Evolutionary conservation across 2,329 filamentous ascomycete genomes (phyloP), one percentile per base, ranked within the genome.

Genomic region (Alternaria infectoria): DNA sequence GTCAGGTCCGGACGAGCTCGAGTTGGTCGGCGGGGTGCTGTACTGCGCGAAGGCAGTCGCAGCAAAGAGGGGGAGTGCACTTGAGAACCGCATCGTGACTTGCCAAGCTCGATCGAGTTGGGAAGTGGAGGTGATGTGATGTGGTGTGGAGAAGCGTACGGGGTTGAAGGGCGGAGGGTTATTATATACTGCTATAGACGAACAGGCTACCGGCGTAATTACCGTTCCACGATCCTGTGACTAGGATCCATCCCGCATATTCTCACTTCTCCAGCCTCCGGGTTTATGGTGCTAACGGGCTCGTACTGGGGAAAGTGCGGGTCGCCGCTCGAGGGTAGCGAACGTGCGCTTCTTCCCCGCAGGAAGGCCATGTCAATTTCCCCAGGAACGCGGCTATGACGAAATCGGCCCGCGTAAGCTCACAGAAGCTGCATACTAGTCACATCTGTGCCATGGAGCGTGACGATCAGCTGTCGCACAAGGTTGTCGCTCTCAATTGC

Each of bases 1-100:
- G 59, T 80, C 75, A 44, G 78, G 76, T 10, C 75, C 75, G 25
- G 73, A 55, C 49, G 43, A 58, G 32, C 43, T 72, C 54, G 26
- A 52, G 52, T 74, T 77, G 50, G 64, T 54, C 23, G 67, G 59
- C 23, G 64, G 50, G 28, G 61, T 59, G 55, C 50, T 61, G 64
- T 75, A 72, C 69, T 77, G 72, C 40, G 74, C 73, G 54, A 73
- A 25, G 9, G 72, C 69, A 61, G 73, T 66, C 30, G 74, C 71
- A 56, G 69, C 70, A 46, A 77, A 66, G 51, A 75, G 49, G 36
- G 72, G 62, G 26, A 74, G 58, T 46, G 69, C 60, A 49, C 68
- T 59, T 13, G 68, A 64, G 49, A 72, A 66, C 70, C 72, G 69
- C 74, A 76, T 76, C 55, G 59, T 70, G 71, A 63, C 65, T 67